Percentiles rank a stretch among this genome's conserved stretches.
Conservation (phyloP, 139 green algal genomes). For the Chlorella sp. region DNA sequence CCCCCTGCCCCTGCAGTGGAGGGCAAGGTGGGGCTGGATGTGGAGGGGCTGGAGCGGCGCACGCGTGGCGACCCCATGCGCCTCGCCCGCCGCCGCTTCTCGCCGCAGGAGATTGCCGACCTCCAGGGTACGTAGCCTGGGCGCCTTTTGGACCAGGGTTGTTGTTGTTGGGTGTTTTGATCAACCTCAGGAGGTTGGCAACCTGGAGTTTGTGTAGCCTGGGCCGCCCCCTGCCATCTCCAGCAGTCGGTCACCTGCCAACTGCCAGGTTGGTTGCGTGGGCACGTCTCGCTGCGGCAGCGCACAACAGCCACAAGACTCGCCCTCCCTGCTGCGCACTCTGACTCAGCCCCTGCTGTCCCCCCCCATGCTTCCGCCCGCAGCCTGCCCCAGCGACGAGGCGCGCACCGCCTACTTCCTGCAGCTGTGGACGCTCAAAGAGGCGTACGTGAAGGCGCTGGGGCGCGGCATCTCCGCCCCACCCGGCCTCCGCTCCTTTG, state of each 20-base stretch:
- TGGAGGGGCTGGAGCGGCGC: constrained; percentile 52
- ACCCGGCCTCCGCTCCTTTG: constrained; percentile 70
- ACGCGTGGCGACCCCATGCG: constrained; percentile 46
- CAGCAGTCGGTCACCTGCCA: too few species aligned
- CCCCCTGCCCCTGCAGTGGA: constrained; percentile 17
- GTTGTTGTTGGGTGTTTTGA: neutral
- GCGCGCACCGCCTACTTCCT: constrained; percentile 52
- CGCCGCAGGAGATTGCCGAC: constrained; percentile 44
- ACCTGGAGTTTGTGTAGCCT: too few species aligned
- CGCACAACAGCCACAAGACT: neutral
- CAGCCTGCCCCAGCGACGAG: constrained; percentile 6
- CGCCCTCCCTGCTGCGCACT: neutral
- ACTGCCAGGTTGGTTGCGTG: too few species aligned
- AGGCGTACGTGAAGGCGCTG: constrained; percentile 81
- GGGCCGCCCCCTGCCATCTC: too few species aligned
- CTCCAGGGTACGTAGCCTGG: neutral
- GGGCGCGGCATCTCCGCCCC: constrained; percentile 69
- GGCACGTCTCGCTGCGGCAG: too few species aligned
- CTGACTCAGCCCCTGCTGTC: neutral
- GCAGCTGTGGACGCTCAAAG: constrained; percentile 81
- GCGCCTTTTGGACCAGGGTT: too few species aligned
- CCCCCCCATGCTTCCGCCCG: neutral
- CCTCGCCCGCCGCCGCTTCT: constrained; percentile 64
- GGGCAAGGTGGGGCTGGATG: constrained; percentile 69
- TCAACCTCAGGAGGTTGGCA: too few species aligned